Base-by-base conservation (phyloP, 1,284 basidiomycete genomes). In the Coniophora puteana region DNA sequence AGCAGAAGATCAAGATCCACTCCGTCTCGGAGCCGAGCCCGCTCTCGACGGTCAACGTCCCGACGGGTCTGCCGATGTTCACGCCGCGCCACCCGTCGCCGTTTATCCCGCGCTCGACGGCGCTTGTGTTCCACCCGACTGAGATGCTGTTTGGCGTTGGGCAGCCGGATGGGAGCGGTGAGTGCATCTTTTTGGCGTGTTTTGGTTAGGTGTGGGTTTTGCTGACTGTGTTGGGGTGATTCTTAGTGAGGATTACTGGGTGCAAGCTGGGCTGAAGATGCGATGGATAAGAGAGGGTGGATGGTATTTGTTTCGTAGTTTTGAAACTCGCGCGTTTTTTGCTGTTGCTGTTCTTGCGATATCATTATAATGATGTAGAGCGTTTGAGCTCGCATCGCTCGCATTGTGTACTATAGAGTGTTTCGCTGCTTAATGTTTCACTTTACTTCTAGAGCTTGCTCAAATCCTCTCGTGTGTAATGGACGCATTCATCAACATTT, bases 81-180 rank as follows among this genome's bases (percentile, higher is more conserved):
- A 76, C 81, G 8, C 59, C 73, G 25, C 73, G 80, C 37, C 66
- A 69, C 8, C 71, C 78, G 4, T 80, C 77, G 13, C 67, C 73
- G 2, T 83, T 72, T 55, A 80, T 83, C 41, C 77, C 80, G 26
- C 69, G 82, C 44, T 66, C 67, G 28, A 79, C 75, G 40, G 82
- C 82, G 14, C 63, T 89, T 30, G 68, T 69, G 3, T 90, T 90
- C 71, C 87, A 90, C 59, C 87, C 88, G 5, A 72, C 74, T 44
- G 85, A 90, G 61, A 89, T 90, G 88, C 55, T 90, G 43, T 86
- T 81, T 52, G 85, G 78, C 13, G 58, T 83, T 20, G 86, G 87
- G 17, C 74, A 76, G 36, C 74, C 81, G 42, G 88, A 91, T 60
- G 86, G 88, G 7, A 73, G 72, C 43, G 72, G 83, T 86, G 55